Evolutionary conservation across 768 basidiomycete species (phyloP).

Genomic region (Kwoniella newhampshirensis): DNA sequence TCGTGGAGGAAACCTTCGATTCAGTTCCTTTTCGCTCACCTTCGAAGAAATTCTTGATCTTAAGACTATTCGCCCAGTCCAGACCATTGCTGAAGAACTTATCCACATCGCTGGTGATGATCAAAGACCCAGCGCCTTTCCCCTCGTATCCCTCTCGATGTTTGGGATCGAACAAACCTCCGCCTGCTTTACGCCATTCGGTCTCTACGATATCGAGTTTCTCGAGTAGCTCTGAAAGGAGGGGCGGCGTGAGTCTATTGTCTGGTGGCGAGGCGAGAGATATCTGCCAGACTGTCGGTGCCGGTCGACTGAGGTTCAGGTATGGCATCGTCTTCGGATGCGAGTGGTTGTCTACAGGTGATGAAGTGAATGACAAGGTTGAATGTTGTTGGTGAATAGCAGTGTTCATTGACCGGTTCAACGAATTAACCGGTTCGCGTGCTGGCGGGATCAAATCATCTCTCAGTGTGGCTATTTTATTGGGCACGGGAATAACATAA

Average conservation of each 20-base stretch:
- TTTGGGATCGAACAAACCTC: constrained; percentile 33
- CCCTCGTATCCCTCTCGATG: constrained; percentile 25
- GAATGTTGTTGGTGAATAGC: no score
- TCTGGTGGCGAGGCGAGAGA: constrained; percentile 52
- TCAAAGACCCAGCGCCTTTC: constrained; percentile 45
- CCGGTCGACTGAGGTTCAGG: constrained; percentile 36
- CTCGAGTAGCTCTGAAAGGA: constrained; percentile 40
- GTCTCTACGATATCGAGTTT: constrained; percentile 52
- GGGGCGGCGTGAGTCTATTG: constrained; percentile 52
- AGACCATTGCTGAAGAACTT: constrained; percentile 54
- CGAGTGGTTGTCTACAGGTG: no score
- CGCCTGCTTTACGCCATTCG: constrained; percentile 47
- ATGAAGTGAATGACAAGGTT: no score
- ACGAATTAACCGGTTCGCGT: no score
- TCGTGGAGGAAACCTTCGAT: no score
- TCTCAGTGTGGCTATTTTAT: no score
- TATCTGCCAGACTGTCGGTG: constrained; percentile 41
- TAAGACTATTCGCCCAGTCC: constrained; percentile 49
- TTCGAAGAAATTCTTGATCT: constrained; percentile 51
- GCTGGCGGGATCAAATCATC: no score
- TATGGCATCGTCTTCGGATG: neutral
- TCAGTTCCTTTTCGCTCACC: no score
- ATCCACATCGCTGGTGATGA: constrained; percentile 43
- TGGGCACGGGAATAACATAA: no score
- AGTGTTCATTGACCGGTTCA: no score